Evolutionary conservation across 208 protist genomes (phyloP).

Genomic region (Wallacemonas sp.): DNA sequence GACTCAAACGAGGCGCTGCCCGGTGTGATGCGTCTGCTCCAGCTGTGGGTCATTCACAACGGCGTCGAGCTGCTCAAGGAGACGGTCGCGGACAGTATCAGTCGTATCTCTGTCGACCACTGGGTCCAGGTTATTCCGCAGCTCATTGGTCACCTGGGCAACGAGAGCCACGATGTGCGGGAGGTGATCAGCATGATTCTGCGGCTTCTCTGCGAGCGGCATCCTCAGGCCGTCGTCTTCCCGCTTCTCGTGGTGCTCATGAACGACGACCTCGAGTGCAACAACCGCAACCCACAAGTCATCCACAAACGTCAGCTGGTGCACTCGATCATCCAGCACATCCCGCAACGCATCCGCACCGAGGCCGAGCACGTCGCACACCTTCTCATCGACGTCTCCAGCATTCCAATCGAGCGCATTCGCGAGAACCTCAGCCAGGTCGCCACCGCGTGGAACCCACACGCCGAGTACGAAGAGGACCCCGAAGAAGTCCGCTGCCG

Average conservation of each 20-base stretch:
- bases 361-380: conserved; percentile 86
- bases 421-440: conserved; percentile 86
- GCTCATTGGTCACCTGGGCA: conserved; percentile 98
- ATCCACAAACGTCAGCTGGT: conserved; percentile 63
- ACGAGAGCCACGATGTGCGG: conserved; percentile 86
- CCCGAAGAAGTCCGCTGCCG: conserved; percentile 71
- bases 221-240: conserved; percentile 99
- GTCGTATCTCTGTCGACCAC: conserved; percentile 95
- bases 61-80: conserved; percentile 85
- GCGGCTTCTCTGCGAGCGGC: conserved; percentile 92
- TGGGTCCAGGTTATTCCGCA: conserved; percentile 99
- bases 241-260: conserved; percentile 97
- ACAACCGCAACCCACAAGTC: conserved; percentile 26
- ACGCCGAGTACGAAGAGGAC: conserved; percentile 91
- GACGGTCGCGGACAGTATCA: conserved; percentile 92
- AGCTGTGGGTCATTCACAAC: conserved; percentile 98
- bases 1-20: conserved; percentile 87
- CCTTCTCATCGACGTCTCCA: conserved; percentile 81
- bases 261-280: conserved; percentile 56
- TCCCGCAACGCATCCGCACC: conserved; percentile 81
- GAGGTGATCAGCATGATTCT: conserved; percentile 96
- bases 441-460: conserved; percentile 87
- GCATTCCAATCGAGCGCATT: conserved; percentile 91
- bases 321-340: conserved; percentile 77
- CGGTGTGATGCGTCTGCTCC: conserved; percentile 98